Base-by-base conservation (phyloP, 106 monocot genomes). In the Allium cepa region DNA sequence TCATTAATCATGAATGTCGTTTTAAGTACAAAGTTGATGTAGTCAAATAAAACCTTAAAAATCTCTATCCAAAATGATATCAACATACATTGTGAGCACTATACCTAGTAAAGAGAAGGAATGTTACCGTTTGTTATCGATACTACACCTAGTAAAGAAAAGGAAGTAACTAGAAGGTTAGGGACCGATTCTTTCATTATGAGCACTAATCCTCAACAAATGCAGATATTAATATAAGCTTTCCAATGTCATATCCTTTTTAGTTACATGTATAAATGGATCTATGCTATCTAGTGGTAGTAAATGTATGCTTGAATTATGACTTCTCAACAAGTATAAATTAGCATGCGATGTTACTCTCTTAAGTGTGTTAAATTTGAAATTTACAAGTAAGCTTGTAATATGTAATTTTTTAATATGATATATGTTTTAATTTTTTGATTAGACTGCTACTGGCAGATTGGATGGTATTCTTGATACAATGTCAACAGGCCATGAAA, bases 391-490 rank as follows among this genome's bases (percentile, higher is more conserved):
- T 36, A n/a, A n/a, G 1, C 36, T 36, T 36, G 36, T 2, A 36
- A 2, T 4, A 36, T 2, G 36, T 36, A 2, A 4, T 36, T 36
- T 36, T 36, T 36, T 36, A n/a, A n/a, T 36, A 1, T 36, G 1
- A 36, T 2, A 36, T 10, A 45, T 36, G 46, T 4, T 46, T 2
- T 13, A 3, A 47, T 1, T 0, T 84, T 12, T 47, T 60, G 36
- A 15, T 46, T 51, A 94, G 94, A 76, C 80, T 69, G 94, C 90
- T 3, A 72, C 70, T 52, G 82, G 81, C 53, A 87, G 80, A 17
- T 78, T 94, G 87, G 90, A 94, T 73, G 94, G 94, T 12, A 90
- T 94, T 17, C 84, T 94, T 63, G 71, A 94, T 71, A 90, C 90
- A 1, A 90, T 83, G 7, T 90, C 90, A 49, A 90, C 83, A 2